Evolutionary conservation across 2,329 filamentous ascomycete genomes (phyloP).

Genomic region (Verticillium tricorpus): DNA sequence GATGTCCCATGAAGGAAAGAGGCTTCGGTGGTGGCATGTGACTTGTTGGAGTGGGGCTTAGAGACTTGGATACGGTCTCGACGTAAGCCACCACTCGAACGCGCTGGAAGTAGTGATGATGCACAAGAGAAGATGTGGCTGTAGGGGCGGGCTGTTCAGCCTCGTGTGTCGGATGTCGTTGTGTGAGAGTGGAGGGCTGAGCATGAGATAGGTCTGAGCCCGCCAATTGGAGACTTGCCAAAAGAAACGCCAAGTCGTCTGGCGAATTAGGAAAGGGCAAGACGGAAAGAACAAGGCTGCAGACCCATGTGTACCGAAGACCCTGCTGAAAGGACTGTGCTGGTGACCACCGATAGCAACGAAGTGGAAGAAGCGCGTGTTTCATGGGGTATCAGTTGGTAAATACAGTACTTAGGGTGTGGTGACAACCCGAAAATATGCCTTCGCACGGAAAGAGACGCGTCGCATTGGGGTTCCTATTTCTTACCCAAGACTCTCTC

Average conservation of each 20-base stretch:
- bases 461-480: neutral
- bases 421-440: neutral
- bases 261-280: neutral
- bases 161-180: neutral
- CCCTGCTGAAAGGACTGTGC: neutral
- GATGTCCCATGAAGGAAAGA: no score
- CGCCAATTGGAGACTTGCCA: neutral
- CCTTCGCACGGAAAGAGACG: neutral
- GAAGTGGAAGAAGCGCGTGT: no score
- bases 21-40: no score
- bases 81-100: neutral
- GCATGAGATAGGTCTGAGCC: neutral
- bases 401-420: neutral
- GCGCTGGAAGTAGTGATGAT: neutral
- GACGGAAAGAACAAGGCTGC: neutral
- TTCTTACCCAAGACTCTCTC: conserved; percentile 47
- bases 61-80: no score
- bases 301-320: neutral
- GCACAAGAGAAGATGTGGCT: neutral
- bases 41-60: no score
- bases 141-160: neutral
- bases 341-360: neutral
- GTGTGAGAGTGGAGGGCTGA: neutral
- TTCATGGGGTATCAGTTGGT: neutral
- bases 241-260: neutral